Evolutionary conservation across 176 grass and related monocot species (phyloP).

Genomic region (Tuctoria greenei): DNA sequence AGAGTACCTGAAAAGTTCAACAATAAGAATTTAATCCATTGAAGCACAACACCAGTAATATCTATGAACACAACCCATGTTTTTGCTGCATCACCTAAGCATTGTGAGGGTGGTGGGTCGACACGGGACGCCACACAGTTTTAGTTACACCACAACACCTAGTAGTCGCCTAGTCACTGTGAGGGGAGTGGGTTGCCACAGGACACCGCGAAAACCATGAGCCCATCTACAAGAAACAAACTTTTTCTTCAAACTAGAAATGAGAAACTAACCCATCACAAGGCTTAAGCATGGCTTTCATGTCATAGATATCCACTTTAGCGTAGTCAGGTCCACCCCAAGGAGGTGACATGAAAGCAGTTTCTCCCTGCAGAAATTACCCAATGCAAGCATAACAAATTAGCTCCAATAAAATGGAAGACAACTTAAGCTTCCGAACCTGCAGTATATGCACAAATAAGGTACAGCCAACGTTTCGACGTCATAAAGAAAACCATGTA

Average conservation of each 20-base stretch:
- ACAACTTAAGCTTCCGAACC: background rate
- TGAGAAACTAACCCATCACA: conserved; percentile 72
- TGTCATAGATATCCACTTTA: conserved; percentile 77
- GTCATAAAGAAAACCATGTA: background rate
- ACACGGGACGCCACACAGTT: no score
- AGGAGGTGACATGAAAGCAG: conserved; percentile 89
- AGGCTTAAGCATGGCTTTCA: conserved; percentile 85
- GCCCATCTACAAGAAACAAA: background rate
- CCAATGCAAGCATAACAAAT: conserved; percentile 15
- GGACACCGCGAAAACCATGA: no score
- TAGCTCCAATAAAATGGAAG: conserved; percentile 4
- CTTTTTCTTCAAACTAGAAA: conserved; percentile 11
- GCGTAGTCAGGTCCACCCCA: conserved; percentile 94
- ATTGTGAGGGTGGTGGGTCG: no score
- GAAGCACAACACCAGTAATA: background rate
- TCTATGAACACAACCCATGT: background rate
- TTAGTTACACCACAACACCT: no score
- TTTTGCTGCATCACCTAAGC: no score
- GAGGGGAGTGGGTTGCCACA: no score
- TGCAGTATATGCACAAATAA: conserved; percentile 16
- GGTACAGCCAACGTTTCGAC: background rate
- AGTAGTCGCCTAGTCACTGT: no score
- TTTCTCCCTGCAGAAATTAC: conserved; percentile 59
- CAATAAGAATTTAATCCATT: conserved; percentile 1
- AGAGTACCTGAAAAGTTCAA: conserved; percentile 50